Evolutionary conservation across 495 filamentous ascomycete species (phyloP).

Genomic region (Aspergillus ostianus): DNA sequence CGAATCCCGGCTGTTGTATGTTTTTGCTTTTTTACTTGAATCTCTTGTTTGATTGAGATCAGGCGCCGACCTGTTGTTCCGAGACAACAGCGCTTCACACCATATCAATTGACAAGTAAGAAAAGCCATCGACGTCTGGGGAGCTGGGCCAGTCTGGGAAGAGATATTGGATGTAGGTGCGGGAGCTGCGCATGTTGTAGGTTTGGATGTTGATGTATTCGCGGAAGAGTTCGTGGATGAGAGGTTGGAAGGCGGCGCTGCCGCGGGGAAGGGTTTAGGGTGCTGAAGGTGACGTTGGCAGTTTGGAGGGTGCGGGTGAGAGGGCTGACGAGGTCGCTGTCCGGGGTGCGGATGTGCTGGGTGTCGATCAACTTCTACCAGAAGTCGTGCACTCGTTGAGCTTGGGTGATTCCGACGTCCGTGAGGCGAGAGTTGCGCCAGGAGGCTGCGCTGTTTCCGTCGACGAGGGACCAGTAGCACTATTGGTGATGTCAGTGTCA

Average conservation of each 20-base stretch:
- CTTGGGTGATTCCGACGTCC: conserved; percentile 57
- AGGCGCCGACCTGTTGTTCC: too few species aligned
- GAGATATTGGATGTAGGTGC: conserved; percentile 51
- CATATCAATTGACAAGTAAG: too few species aligned
- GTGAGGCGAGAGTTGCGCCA: conserved; percentile 76
- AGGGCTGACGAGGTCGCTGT: conserved; percentile 68
- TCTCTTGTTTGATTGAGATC: too few species aligned
- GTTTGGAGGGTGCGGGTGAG: conserved; percentile 67
- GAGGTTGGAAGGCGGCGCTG: conserved; percentile 52
- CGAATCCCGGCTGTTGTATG: too few species aligned
- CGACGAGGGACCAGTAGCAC: conserved; percentile 71
- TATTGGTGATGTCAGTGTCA: conserved; percentile 21
- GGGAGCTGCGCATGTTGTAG: conserved; percentile 67
- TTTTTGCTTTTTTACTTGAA: too few species aligned
- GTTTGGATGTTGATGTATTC: conserved; percentile 75
- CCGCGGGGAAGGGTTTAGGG: conserved; percentile 48
- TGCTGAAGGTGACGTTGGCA: conserved; percentile 57
- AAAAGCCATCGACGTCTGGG: too few species aligned
- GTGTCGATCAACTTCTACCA: conserved; percentile 55
- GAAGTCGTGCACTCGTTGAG: conserved; percentile 58
- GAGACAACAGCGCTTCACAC: too few species aligned
- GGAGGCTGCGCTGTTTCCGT: conserved; percentile 62
- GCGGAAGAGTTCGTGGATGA: conserved; percentile 68
- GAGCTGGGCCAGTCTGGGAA: conserved; percentile 59
- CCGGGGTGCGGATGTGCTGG: conserved; percentile 60